Conservation (phyloP, 306 rosid genomes). For the Pyrus communis region DNA sequence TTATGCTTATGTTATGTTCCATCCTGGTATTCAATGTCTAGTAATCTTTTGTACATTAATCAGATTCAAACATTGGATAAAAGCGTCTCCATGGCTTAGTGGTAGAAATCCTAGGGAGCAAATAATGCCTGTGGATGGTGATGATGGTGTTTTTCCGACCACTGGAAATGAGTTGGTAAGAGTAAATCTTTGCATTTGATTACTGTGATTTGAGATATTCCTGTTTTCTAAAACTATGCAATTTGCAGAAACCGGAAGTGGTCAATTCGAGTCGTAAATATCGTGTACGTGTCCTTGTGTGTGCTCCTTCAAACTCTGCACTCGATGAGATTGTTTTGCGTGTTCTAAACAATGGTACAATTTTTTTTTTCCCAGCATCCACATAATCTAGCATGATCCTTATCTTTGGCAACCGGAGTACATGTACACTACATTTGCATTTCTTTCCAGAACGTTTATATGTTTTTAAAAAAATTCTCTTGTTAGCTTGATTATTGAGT, state of each 20-base stretch:
- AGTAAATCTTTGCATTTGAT: background rate
- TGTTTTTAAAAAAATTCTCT: background rate
- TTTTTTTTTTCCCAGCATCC: conserved; percentile 8
- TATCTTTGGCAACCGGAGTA: background rate
- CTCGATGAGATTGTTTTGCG: conserved; percentile 95
- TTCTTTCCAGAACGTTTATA: background rate
- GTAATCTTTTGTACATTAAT: conserved; percentile 14
- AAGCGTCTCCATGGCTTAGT: conserved; percentile 74
- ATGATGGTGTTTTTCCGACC: conserved; percentile 84
- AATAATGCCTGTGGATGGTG: conserved; percentile 71
- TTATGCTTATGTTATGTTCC: background rate
- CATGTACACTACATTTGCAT: background rate
- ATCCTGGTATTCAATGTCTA: conserved; percentile 1
- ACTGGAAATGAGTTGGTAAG: conserved; percentile 75
- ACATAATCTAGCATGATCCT: background rate
- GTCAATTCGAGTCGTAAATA: conserved; percentile 79
- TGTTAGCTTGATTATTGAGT: background rate
- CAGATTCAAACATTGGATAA: conserved; percentile 63
- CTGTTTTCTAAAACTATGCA: conserved; percentile 23
- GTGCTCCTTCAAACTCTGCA: conserved; percentile 96
- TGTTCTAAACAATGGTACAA: conserved; percentile 64
- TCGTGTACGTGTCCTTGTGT: conserved; percentile 82
- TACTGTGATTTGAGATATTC: conserved; percentile 14
- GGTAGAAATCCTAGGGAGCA: conserved; percentile 67
- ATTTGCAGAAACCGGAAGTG: conserved; percentile 75